Base-by-base conservation (phyloP, 208 protist species). In the Polymyxa betae region DNA sequence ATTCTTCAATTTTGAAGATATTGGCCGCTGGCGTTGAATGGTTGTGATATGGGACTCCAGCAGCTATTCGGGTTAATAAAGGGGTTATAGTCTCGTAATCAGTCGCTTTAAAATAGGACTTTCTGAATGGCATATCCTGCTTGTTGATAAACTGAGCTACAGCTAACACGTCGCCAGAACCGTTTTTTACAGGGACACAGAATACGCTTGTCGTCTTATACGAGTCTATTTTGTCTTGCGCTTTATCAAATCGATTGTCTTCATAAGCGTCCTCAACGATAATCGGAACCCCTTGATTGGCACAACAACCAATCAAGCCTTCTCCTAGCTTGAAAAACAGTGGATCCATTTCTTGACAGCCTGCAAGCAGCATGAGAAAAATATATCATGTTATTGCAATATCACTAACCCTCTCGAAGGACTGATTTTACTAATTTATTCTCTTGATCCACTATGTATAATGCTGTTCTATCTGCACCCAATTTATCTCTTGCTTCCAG, bases 91-190 rank as follows among this genome's bases (percentile, higher is more conserved):
- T n/a, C n/a, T n/a, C n/a, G n/a, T n/a, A n/a, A 60, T 82, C 72
- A 43, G 72, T 35, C 5, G 40, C 40, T 43, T 5, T 40, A 43
- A 82, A 82, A 43, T 38, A 82, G 5, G 16, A 5, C 72, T 82
- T 82, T 43, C 35, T 82, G n/a, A 82, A 82, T 20, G 72, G 72
- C 72, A 82, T 82, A n/a, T 82, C 72, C n/a, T 82, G 72, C 72
- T 82, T 82, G 72, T 82, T 82, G 35, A 43, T 82, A 43, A 82
- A 82, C n/a, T 40, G n/a, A n/a, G 16, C 5, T 35, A 82, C 72
- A 35, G 35, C 72, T 35, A 82, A 16, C 5, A 82, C n/a, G n/a
- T 45, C 72, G 12, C n/a, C n/a, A n/a, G 72, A 45, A 12, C 5
- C 5, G 5, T 5, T 43, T 43, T 35, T 43, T 5, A 82, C n/a